Percentiles rank a stretch among this genome's conserved stretches.
Conservation (phyloP, 257 asterid species). For the Sherardia arvensis region DNA sequence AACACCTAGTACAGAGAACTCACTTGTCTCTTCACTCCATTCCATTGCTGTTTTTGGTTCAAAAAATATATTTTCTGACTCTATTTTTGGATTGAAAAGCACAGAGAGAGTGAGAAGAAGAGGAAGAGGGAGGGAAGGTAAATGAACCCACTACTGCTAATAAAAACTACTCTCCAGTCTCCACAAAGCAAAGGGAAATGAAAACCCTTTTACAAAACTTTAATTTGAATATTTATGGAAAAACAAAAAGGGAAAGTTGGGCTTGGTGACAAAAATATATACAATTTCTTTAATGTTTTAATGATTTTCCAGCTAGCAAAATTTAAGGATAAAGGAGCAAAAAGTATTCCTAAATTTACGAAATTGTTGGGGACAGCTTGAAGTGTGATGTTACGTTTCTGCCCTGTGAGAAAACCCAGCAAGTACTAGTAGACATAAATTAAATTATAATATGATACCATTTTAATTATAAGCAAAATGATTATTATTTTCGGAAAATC, state of each 20-base stretch:
- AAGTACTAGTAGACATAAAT: too few relatives aligned
- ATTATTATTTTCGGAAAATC: constrained; percentile 22
- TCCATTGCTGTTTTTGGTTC: background rate
- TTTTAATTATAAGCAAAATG: background rate
- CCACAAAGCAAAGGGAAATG: constrained; percentile 4
- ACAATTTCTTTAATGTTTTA: background rate
- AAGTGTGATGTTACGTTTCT: constrained; percentile 18
- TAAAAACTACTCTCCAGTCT: constrained; percentile 7
- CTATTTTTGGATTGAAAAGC: background rate
- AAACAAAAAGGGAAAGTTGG: background rate
- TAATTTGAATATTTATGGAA: constrained; percentile 14
- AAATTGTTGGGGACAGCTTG: constrained; percentile 55
- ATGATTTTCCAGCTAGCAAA: constrained; percentile 26
- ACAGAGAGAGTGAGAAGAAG: background rate
- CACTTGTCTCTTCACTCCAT: constrained; percentile 10
- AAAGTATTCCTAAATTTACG: constrained; percentile 35
- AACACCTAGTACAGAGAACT: constrained; percentile 6
- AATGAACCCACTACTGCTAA: constrained; percentile 7
- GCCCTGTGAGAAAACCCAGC: constrained; percentile 21
- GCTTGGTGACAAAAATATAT: constrained; percentile 15
- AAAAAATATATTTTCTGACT: background rate
- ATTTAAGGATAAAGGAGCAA: constrained; percentile 7
- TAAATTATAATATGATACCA: too few relatives aligned
- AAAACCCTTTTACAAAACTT: constrained; percentile 2
- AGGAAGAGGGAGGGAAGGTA: background rate